Conservation (phyloP, 371 early-diverging fungal species). For the Mucor indicus region DNA sequence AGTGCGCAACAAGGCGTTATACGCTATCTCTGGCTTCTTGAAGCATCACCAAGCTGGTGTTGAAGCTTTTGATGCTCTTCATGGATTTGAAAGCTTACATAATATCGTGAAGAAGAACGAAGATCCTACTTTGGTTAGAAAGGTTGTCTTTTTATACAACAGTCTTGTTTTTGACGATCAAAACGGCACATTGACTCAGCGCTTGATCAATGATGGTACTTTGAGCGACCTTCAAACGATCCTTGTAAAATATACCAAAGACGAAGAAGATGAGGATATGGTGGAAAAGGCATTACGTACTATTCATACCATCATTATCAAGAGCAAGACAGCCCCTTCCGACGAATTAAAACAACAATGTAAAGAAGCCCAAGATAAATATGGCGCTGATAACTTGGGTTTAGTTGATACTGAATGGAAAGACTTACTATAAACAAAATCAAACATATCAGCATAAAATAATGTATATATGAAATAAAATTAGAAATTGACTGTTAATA, state of each 20-base stretch:
- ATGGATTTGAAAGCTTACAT: slow-evolving; percentile 54
- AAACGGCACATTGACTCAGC: slow-evolving; percentile 25
- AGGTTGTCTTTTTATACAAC: slow-evolving; percentile 63
- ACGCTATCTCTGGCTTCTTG: slow-evolving; percentile 77
- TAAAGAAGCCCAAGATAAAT: slow-evolving; percentile 35
- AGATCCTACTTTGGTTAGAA: slow-evolving; percentile 50
- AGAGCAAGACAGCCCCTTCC: slow-evolving; percentile 16
- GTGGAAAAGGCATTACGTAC: slow-evolving; percentile 60
- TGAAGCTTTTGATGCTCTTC: slow-evolving; percentile 49
- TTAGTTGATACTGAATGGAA: slow-evolving; percentile 49
- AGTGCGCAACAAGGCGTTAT: slow-evolving; percentile 73
- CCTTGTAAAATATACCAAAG: slow-evolving; percentile 40
- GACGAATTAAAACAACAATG: slow-evolving; percentile 29
- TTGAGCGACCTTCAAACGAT: slow-evolving; percentile 32
- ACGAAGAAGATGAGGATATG: slow-evolving; percentile 63
- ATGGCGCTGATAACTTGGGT: slow-evolving; percentile 37
- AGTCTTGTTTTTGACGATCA: slow-evolving; percentile 51
- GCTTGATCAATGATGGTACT: slow-evolving; percentile 32
- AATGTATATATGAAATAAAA: background rate
- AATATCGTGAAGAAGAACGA: slow-evolving; percentile 40
- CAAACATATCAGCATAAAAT: background rate
- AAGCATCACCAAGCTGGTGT: slow-evolving; percentile 67
- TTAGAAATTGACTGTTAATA: too few relatives aligned
- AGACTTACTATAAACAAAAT: slow-evolving; percentile 22
- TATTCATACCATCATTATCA: slow-evolving; percentile 32